phyloP scores from a whole-genome alignment of 2,329 filamentous ascomycete species.

The Dissoconium aciculare region DNA sequence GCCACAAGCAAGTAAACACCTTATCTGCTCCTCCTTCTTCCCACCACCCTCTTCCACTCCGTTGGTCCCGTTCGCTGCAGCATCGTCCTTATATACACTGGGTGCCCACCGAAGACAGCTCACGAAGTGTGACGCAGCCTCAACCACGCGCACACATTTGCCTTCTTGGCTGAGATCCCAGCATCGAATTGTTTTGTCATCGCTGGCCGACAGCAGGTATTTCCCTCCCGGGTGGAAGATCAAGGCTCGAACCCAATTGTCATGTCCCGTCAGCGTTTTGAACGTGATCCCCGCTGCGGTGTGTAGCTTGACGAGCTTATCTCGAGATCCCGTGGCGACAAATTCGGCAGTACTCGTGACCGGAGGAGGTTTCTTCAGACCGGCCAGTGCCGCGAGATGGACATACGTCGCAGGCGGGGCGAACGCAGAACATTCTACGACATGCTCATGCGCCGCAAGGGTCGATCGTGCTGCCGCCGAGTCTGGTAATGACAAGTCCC shows the following conservation, averaged over 20 bases:
- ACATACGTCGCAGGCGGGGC: slow-evolving; percentile 66
- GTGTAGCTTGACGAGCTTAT: slow-evolving; percentile 86
- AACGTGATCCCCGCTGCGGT: slow-evolving; percentile 71
- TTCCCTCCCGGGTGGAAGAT: slow-evolving; percentile 87
- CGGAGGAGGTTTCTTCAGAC: slow-evolving; percentile 67
- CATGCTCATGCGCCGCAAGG: slow-evolving; percentile 74
- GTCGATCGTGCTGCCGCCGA: slow-evolving; percentile 47
- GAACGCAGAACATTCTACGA: slow-evolving; percentile 72
- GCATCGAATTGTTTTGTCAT: slow-evolving; percentile 84
- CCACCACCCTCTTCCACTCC: slow-evolving; percentile 18
- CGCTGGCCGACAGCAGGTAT: slow-evolving; percentile 69
- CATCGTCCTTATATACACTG: slow-evolving; percentile 47
- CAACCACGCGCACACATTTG: slow-evolving; percentile 70
- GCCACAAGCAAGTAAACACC: slow-evolving; percentile 75
- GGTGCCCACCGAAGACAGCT: slow-evolving; percentile 82
- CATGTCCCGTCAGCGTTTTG: slow-evolving; percentile 72
- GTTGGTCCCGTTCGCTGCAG: slow-evolving; percentile 23
- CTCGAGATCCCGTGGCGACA: slow-evolving; percentile 73
- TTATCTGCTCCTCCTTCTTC: slow-evolving; percentile 49
- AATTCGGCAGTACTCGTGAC: slow-evolving; percentile 67
- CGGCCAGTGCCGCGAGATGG: slow-evolving; percentile 63
- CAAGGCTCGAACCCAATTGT: slow-evolving; percentile 81
- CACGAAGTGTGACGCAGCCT: slow-evolving; percentile 66
- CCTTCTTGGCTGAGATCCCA: slow-evolving; percentile 89
- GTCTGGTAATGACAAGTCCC: slow-evolving; percentile 67